Conservation (phyloP, 768 basidiomycete genomes). For the Multifurca ochricompacta region DNA sequence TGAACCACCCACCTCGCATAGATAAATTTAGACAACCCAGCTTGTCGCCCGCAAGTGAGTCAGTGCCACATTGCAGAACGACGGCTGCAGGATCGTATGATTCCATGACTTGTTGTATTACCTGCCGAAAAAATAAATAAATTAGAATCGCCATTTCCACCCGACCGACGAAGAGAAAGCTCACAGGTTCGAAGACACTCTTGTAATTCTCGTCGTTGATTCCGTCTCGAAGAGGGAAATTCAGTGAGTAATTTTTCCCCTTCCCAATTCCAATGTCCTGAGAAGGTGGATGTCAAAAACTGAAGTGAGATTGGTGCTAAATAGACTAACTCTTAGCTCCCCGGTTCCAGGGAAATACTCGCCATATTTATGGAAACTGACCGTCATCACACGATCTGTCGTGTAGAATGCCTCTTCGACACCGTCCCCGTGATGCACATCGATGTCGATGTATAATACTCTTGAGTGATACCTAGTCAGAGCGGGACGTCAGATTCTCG, state of each 20-base stretch:
- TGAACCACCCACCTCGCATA: slow-evolving; percentile 61
- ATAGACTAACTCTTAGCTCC: slow-evolving; percentile 67
- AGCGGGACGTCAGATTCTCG: not conserved
- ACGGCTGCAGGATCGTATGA: slow-evolving; percentile 91
- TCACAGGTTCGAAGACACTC: slow-evolving; percentile 89
- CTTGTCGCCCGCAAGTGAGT: slow-evolving; percentile 94
- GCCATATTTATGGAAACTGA: slow-evolving; percentile 97
- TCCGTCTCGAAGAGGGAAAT: slow-evolving; percentile 92
- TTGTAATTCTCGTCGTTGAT: slow-evolving; percentile 94
- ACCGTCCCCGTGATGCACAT: slow-evolving; percentile 98
- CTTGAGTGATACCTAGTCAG: slow-evolving; percentile 76
- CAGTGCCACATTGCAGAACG: slow-evolving; percentile 95
- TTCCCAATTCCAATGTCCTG: slow-evolving; percentile 92
- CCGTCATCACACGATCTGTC: slow-evolving; percentile 97
- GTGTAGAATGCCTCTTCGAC: slow-evolving; percentile 99
- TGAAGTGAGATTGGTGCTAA: not conserved
- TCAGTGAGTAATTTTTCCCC: slow-evolving; percentile 89
- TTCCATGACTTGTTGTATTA: slow-evolving; percentile 90
- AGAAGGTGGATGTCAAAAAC: not conserved
- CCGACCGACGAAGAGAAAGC: slow-evolving; percentile 24
- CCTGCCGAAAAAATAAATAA: slow-evolving; percentile 38
- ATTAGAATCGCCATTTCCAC: not conserved
- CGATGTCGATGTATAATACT: slow-evolving; percentile 97
- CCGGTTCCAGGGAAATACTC: slow-evolving; percentile 99
- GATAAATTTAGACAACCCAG: slow-evolving; percentile 93